Base-by-base conservation (phyloP, 2,329 filamentous ascomycete genomes). In the Knufia petricola region DNA sequence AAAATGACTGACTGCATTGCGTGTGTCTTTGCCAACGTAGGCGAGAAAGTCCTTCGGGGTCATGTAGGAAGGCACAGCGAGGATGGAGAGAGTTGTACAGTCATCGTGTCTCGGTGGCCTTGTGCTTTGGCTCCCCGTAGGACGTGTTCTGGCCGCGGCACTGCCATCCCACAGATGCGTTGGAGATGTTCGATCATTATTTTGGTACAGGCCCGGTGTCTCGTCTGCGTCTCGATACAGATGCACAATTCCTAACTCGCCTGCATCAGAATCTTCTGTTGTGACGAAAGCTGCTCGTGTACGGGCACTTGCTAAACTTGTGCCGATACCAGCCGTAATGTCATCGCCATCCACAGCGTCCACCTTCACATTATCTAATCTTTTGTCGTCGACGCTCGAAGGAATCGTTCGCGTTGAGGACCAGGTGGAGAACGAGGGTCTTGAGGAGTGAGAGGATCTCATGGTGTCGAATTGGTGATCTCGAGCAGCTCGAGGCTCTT, bases 61-160 rank as follows among this genome's bases (percentile, higher is more conserved):
- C 70, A 96, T 84, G 65, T 95, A 96, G 24, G 85, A 92, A 4
- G 92, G 92, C 12, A 98, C 90, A 3, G 90, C 89, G 23, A 95
- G 81, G 55, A 98, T 90, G 64, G 92, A 96, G 13, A 98, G 68
- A 0, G 87, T 94, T 2, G 85, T 92, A 63, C 85, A 94, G 50
- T 87, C 81, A 26, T 81, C 76, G n/a, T 73, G 66, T 38, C 67
- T 66, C 3, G 54, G 55, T 36, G 53, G 50, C 30, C 50, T 52
- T 58, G 19, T 32, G 9, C 28, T 15, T 19, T 9, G n/a, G 17
- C 15, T 47, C 13, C 38, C 43, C 7, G 52, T 40, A 2, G 51
- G 48, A 3, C 41, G 41, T 26, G 49, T 52, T 46, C 51, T 52
- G 30, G 50, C 30, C 50, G 26, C 51, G 45, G 30, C 45, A 36